Base-by-base conservation (phyloP, 768 basidiomycete genomes). In the Sporobolomyces roseus region DNA sequence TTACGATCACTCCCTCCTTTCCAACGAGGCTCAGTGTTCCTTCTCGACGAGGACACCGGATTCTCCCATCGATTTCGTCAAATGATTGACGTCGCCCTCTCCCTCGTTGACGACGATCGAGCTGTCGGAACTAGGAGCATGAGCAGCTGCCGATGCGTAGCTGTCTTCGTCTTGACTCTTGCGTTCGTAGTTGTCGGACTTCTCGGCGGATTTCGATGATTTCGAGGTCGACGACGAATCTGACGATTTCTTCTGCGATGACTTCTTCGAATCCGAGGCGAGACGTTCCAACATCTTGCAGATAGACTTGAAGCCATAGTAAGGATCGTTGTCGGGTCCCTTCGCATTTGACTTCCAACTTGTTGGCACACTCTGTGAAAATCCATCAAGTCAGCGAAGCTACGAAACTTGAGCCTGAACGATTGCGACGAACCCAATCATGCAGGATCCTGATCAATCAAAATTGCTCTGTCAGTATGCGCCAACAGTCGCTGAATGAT, bases 231-330 rank as follows among this genome's bases (percentile, higher is more conserved):
- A 30, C n/a, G 27, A 45, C 48, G 43, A 21, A 13, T 25, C 38
- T 0, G 63, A 36, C 32, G n/a, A 10, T 25, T 46, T 55, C 25
- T n/a, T n/a, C n/a, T n/a, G n/a, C n/a, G n/a, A n/a, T n/a, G 19
- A 50, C 33, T n/a, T 29, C 33, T 19, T 54, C 60, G 45, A 46
- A 19, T 27, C 32, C 36, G 23, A 41, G 8, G 46, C 48, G 33
- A 69, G 35, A 25, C 23, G 16, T 7, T 41, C 46, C 35, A 69
- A 21, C 19, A 63, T 36, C 17, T 49, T 25, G 41, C 49, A 30
- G 61, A 68, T 35, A 46, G 14, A 46, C 36, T 69, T 54, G 30
- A 38, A 52, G 10, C 68, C 68, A 32, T 35, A 65, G 35, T 53
- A 46, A 45, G 21, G 27, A n/a, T 49, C 43, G 45, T 29, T 27